Evolutionary conservation across 176 grass and related monocot genomes (phyloP).

Genomic region (Eragrostis nindensis): DNA sequence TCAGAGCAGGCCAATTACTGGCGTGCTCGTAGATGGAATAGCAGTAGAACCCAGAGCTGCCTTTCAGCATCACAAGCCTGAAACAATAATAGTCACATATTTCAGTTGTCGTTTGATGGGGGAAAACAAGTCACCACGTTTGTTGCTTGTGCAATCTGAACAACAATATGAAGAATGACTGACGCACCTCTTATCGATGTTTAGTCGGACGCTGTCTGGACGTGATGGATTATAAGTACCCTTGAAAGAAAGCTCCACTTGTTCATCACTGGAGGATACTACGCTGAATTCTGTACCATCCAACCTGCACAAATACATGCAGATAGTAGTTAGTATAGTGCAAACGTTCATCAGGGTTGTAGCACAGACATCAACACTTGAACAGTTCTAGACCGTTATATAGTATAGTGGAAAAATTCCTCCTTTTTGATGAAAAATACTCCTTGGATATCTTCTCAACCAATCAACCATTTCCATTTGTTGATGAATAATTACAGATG

Average conservation of each 20-base stretch:
- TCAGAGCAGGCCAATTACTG: slow-evolving; percentile 40
- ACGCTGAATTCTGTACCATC: slow-evolving; percentile 47
- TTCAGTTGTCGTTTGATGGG: neutral
- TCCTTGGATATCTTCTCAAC: neutral
- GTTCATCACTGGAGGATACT: slow-evolving; percentile 43
- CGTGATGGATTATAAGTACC: slow-evolving; percentile 52
- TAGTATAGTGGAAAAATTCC: too few species aligned
- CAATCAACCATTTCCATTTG: slow-evolving; percentile 16
- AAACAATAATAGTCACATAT: neutral
- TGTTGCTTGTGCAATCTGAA: too few species aligned
- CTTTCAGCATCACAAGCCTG: slow-evolving; percentile 63
- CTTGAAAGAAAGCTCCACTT: slow-evolving; percentile 79
- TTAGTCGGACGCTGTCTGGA: slow-evolving; percentile 32
- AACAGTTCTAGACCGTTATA: too few species aligned
- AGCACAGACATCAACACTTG: too few species aligned
- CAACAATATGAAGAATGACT: too few species aligned
- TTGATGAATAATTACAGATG: neutral
- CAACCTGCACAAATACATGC: slow-evolving; percentile 47
- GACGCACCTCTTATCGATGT: slow-evolving; percentile 63
- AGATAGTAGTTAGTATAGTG: neutral
- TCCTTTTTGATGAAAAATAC: neutral
- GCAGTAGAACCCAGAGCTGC: slow-evolving; percentile 71
- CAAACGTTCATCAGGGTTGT: too few species aligned
- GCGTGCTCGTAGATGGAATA: slow-evolving; percentile 67
- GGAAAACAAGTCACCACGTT: too few species aligned